Evolutionary conservation across 345 rosid genomes (phyloP), one percentile per base, ranked within the genome.

Genomic region (Camelina hispida): DNA sequence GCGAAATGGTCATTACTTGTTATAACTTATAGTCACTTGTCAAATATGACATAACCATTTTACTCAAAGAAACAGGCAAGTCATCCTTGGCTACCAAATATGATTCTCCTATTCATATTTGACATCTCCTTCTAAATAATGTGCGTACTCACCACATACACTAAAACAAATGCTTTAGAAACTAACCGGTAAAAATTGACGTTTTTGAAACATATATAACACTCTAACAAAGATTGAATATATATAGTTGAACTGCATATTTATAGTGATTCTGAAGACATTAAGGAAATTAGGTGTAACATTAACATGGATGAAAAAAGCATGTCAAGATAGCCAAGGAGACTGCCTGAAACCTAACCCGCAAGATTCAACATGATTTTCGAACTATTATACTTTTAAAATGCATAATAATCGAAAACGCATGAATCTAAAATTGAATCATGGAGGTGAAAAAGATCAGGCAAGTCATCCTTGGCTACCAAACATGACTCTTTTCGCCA

Each of bases 391-490:
- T 57, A 59, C 73, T 7, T 58, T 25, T 50, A 1, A 11, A 59
- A 59, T 34, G 68, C 46, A 68, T 68, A 75, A 51, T 40, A 68
- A 67, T 50, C 52, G 11, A 20, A 38, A 75, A 47, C 20, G 8
- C 20, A 38, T 75, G 15, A 61, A 50, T 57, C 16, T 2, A 20
- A 60, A 48, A 23, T 34, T 55, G 80, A 70, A 62, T 69, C 60
- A 4, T 77, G 65, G 57, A 62, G 52, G 67, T 37, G 71, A 77
- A 70, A 46, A 70, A 37, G 67, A 56, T 64, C 72, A 77, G 76
- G 80, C 80, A 77, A 77, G 80, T 70, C 80, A 77, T 77, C 76
- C 76, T 77, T 70, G 76, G 80, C 76, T 77, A 77, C 72, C 64
- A 77, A 77, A 77, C 76, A 64, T 50, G 61, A 70, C 66, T 64